Conservation (phyloP, 345 rosid species). For the Salix viminalis region DNA sequence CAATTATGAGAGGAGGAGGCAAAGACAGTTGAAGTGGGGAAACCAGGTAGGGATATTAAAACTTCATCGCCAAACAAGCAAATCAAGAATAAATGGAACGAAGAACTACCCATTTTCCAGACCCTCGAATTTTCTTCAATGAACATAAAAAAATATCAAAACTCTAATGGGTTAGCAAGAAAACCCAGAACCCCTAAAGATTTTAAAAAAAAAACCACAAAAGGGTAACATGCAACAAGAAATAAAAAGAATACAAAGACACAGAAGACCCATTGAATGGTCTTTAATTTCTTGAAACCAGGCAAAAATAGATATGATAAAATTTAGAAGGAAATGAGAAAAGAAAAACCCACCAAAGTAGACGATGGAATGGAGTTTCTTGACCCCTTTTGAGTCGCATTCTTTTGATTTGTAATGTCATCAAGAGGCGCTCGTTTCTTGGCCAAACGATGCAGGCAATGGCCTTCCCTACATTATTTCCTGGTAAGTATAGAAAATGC, state of each 20-base stretch:
- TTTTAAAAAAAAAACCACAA: not conserved
- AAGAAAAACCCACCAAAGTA: no score
- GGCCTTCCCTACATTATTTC: no score
- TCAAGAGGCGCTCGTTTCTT: slow-evolving; percentile 76
- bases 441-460: slow-evolving; percentile 19
- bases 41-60: no score
- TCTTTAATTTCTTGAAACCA: slow-evolving; percentile 1
- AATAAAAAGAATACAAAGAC: not conserved
- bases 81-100: not conserved
- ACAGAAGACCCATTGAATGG: not conserved
- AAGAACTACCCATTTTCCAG: not conserved
- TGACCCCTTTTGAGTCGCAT: not conserved
- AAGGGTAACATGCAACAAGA: no score
- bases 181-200: not conserved
- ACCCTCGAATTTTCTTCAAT: no score
- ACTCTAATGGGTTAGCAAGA: not conserved
- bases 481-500: no score
- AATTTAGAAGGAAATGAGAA: not conserved
- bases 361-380: no score
- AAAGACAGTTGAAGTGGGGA: no score
- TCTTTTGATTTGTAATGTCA: slow-evolving; percentile 64
- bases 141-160: not conserved
- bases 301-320: not conserved
- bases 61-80: not conserved
- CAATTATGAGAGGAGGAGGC: no score